phyloP scores from a whole-genome alignment of 495 filamentous ascomycete genomes.

The Podospora pseudopauciseta region DNA sequence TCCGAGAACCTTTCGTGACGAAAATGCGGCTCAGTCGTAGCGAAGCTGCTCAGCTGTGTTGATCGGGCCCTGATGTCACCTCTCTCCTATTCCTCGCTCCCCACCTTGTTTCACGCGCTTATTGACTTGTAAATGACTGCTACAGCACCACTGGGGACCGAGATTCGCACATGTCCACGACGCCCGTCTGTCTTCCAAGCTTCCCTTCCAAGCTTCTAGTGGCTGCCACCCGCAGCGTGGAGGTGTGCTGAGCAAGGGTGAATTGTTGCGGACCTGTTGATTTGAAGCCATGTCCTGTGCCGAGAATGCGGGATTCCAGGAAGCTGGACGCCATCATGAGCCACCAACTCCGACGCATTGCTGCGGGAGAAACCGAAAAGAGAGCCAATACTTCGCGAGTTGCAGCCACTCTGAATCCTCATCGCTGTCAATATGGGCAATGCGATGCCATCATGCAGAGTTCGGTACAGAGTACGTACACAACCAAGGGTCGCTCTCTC shows the following conservation, averaged over 20 bases:
- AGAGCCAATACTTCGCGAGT: neutral
- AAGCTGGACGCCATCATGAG: constrained; percentile 16
- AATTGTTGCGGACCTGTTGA: constrained; percentile 7
- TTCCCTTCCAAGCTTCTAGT: neutral
- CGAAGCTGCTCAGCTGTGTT: neutral
- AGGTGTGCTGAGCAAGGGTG: constrained; percentile 1
- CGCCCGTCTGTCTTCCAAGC: neutral
- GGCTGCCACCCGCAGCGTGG: neutral
- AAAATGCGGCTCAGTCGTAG: neutral
- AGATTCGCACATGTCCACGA: neutral
- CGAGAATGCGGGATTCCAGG: constrained; percentile 19
- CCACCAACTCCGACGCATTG: constrained; percentile 12
- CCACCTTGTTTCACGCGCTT: neutral
- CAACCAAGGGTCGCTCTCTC: neutral
- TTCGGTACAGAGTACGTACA: neutral
- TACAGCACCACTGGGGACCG: too few species aligned
- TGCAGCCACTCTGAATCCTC: neutral
- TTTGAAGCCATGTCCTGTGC: constrained; percentile 4
- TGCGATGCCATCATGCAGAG: neutral
- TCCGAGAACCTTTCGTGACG: neutral
- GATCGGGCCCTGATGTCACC: neutral
- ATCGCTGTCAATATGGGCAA: neutral
- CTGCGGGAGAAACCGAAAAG: constrained; percentile 24
- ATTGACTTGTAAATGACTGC: neutral
- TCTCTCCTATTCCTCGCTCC: neutral